Conservation (phyloP, 345 rosid genomes). For the Eucalyptus pauciflora region DNA sequence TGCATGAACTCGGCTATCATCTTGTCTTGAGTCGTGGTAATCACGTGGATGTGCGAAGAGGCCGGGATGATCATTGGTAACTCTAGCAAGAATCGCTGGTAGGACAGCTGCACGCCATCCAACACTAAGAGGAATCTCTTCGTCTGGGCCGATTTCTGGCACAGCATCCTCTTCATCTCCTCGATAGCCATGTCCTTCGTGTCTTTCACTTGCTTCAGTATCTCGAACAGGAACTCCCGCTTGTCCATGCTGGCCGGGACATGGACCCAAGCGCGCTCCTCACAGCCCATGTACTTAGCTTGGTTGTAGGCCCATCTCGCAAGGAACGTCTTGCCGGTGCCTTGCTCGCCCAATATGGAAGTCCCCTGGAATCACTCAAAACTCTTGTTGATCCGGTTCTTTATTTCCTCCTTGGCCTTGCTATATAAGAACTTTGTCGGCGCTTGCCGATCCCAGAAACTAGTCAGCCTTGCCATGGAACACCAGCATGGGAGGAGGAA, state of each 20-base stretch:
- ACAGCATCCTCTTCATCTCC: background rate
- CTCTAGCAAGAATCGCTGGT: background rate
- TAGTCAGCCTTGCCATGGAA: background rate
- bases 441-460: background rate
- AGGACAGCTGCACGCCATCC: background rate
- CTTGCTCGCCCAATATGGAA: background rate
- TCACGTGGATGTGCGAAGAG: background rate
- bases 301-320: background rate
- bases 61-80: too few relatives aligned
- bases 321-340: background rate
- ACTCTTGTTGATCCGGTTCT: too few relatives aligned
- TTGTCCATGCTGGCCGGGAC: background rate
- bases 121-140: conserved; percentile 1
- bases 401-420: background rate
- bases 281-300: background rate
- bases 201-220: background rate
- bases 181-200: background rate
- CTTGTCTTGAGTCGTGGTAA: background rate
- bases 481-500: background rate
- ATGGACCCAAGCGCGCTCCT: background rate
- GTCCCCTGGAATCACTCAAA: accelerated
- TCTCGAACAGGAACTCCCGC: background rate
- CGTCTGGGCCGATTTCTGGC: background rate
- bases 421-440: too few relatives aligned
- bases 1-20: background rate